A percentile compares a stretch with the other conserved stretches of the same genome.
Conservation (phyloP, 108 stramenopile species). For the Pseudonitzschia pungens region DNA sequence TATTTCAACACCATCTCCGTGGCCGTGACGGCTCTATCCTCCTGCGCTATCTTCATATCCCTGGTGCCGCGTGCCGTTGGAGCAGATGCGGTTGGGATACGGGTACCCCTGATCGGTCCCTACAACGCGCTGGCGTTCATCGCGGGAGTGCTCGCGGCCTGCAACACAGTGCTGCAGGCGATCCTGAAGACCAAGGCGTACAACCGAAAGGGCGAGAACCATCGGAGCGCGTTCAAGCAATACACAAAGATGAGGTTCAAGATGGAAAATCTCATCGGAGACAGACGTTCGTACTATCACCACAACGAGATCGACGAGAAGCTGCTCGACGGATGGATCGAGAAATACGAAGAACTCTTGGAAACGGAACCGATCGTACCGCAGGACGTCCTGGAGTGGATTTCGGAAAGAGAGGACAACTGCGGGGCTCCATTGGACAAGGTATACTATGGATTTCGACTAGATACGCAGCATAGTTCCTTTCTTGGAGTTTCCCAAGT, state of each 20-base stretch:
- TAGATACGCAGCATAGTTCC: background rate
- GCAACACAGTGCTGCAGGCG: slow-evolving; percentile 1
- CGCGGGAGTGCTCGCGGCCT: background rate
- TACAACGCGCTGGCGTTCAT: background rate
- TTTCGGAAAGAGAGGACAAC: background rate
- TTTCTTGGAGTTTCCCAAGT: no score
- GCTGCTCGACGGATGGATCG: background rate
- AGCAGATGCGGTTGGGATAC: background rate
- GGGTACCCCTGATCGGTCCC: background rate
- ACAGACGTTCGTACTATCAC: background rate
- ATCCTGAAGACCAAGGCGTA: background rate
- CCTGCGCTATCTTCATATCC: background rate
- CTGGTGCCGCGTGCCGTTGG: background rate
- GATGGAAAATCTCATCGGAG: slow-evolving; percentile 3
- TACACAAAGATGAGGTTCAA: slow-evolving; percentile 5
- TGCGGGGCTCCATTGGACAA: background rate
- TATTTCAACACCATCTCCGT: slow-evolving; percentile 3
- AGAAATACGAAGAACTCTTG: slow-evolving; percentile 14
- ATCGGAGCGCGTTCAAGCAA: background rate
- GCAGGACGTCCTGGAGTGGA: background rate
- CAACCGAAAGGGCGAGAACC: background rate
- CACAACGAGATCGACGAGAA: slow-evolving; percentile 4
- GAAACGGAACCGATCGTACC: slow-evolving; percentile 5
- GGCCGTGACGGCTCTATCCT: background rate
- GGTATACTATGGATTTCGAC: background rate